Evolutionary conservation across 352 stramenopile species (phyloP), one percentile per base, ranked within the genome.

Genomic region (Phytophthora cryptogea): DNA sequence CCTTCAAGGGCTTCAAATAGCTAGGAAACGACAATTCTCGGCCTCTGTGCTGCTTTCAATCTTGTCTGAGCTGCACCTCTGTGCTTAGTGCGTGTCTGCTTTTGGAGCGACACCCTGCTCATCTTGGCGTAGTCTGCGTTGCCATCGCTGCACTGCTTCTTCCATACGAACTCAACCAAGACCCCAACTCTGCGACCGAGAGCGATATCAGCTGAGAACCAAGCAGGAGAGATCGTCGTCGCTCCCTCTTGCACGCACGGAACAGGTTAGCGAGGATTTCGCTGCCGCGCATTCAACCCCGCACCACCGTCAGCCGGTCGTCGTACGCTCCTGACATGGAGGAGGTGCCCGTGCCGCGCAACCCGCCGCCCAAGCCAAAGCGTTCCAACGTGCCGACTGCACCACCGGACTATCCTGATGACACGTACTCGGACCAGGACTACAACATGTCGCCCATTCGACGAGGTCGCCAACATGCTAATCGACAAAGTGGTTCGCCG

Each of bases 331-430:
- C 62, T 49, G 16, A 74, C 30, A 90, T 90, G 80, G 80, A 90
- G 50, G 80, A 90, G 39, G 55, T 62, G 39, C 36, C 71, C 41
- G 35, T 77, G 43, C 74, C 68, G 36, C 75, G 75, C 48, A 86
- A 89, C 56, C 69, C 80, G 6, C 83, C 83, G n/a, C 71, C 71
- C 32, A 92, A 92, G 52, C 80, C 80, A 54, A 92, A 92, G 65
- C 78, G 83, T 17, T 59, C 74, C 10, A 86, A 89, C 54, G 69
- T 75, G 26, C 67, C 54, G 32, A 53, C 65, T n/a, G 68, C 70
- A 10, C 68, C 55, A 0, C 32, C 58, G 2, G 54, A 63, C 20
- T 83, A 88, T 30, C 39, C 55, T 16, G 78, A 88, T 50, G 83
- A 92, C 54, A 58, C 56, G 20, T 88, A 80, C 57, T 88, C 77